Base-by-base conservation (phyloP, 2,329 filamentous ascomycete species). In the Coleophoma cylindrospora region DNA sequence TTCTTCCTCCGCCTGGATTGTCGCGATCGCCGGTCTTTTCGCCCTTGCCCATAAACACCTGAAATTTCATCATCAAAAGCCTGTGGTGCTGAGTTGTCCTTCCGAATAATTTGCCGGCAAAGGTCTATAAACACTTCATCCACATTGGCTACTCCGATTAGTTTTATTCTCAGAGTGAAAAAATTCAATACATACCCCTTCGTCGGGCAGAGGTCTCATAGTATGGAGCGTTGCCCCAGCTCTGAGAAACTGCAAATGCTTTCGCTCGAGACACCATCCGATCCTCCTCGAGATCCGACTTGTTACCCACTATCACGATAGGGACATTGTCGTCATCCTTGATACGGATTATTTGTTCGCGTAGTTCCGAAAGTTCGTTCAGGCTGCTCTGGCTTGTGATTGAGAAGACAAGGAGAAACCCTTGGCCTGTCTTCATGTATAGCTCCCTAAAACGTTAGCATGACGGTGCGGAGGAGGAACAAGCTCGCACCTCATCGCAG, bases 361-460 rank as follows among this genome's bases (percentile, higher is more conserved):
- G 81, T 34, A 89, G 74, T 61, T 87, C 84, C 58, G 79, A 74
- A n/a, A 89, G 75, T 65, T 89, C 85, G 61, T 80, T 76, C 34
- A 89, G 73, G 43, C 83, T 86, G 54, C 80, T 84, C 62, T 79
- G 76, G 63, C 80, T 85, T 38, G 85, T 88, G 60, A 89, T 88
- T 60, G 81, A 85, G 70, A 88, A 89, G 55, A 89, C 85, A 37
- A 89, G 77, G 47, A 89, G 79, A 65, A 89, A 89, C 12, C 85
- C 85, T 72, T 88, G 84, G 55, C 83, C 85, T 56, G 85, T 83
- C 65, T 87, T 87, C 83, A 89, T 87, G 66, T 89, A 87, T 50
- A 86, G 71, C 65, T 86, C 83, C 68, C 82, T 80, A 43, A 27
- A 10, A 15, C 3, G 47, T 34, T 3, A 34, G 12, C 21, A 27